phyloP scores from a whole-genome alignment of 208 protist species.

The Entamoeba moshkovskii region DNA sequence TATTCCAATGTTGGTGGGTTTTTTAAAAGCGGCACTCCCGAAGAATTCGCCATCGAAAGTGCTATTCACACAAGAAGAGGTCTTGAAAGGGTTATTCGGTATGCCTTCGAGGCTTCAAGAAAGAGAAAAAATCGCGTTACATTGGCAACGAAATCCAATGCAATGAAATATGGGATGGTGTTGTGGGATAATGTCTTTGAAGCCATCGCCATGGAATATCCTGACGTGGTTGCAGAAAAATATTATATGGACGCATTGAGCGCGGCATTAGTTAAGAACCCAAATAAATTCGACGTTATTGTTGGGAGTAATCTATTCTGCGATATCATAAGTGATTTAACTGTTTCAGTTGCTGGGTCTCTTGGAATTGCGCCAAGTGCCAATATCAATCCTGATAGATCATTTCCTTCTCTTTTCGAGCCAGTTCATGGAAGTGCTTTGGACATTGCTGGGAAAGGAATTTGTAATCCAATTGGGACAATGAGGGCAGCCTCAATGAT shows the following conservation, averaged over 20 bases:
- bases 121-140: background rate
- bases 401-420: background rate
- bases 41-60: background rate
- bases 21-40: background rate
- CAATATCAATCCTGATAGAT: background rate
- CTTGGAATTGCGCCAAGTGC: background rate
- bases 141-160: background rate
- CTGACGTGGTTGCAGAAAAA: background rate
- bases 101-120: background rate
- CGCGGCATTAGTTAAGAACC: background rate
- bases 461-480: background rate
- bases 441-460: background rate
- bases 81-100: background rate
- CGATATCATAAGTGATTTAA: background rate
- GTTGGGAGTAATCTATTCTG: background rate
- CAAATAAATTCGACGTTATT: background rate
- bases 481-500: background rate
- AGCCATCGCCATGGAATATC: background rate
- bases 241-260: background rate
- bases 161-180: background rate
- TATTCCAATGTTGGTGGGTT: background rate
- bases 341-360: background rate
- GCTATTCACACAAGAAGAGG: background rate
- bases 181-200: background rate
- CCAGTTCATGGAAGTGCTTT: background rate